phyloP scores from a whole-genome alignment of 768 basidiomycete genomes.

The Boletus sp. region DNA sequence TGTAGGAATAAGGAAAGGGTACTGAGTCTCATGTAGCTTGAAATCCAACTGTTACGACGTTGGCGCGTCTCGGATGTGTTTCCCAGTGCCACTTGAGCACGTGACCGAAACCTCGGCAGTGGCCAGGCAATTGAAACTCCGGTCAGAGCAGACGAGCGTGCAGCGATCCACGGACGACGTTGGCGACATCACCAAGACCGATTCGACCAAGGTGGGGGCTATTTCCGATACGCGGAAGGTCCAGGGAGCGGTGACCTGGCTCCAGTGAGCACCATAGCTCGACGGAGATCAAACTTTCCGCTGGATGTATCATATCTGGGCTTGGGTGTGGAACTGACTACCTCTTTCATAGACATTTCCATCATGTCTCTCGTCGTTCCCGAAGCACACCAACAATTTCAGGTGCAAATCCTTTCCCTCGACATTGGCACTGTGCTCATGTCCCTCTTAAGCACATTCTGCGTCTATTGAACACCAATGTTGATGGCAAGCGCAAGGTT shows the following conservation, averaged over 20 bases:
- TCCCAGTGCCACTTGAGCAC: conserved; percentile 23
- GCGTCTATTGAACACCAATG: conserved; percentile 99
- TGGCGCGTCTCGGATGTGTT: conserved; percentile 22
- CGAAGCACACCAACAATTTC: conserved; percentile 93
- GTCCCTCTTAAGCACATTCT: conserved; percentile 79
- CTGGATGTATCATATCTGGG: conserved; percentile 22
- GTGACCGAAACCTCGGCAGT: conserved; percentile 25
- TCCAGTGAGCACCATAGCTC: neutral
- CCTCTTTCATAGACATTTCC: conserved; percentile 4
- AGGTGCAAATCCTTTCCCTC: conserved; percentile 47
- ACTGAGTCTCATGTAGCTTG: conserved; percentile 16
- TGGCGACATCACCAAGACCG: conserved; percentile 17
- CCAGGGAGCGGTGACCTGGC: neutral
- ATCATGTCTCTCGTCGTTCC: conserved; percentile 97
- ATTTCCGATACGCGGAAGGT: neutral
- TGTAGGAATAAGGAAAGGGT: neutral
- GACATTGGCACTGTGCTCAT: conserved; percentile 1
- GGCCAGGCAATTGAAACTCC: conserved; percentile 25
- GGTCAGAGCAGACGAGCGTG: conserved; percentile 1
- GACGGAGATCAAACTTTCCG: conserved; percentile 2
- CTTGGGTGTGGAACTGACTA: conserved; percentile 18
- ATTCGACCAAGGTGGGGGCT: conserved; percentile 27
- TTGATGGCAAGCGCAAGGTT: conserved; percentile 98
- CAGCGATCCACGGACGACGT: conserved; percentile 10
- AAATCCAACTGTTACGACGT: conserved; percentile 7